Evolutionary conservation across 768 basidiomycete species (phyloP).

Genomic region (Serendipita vermifera): DNA sequence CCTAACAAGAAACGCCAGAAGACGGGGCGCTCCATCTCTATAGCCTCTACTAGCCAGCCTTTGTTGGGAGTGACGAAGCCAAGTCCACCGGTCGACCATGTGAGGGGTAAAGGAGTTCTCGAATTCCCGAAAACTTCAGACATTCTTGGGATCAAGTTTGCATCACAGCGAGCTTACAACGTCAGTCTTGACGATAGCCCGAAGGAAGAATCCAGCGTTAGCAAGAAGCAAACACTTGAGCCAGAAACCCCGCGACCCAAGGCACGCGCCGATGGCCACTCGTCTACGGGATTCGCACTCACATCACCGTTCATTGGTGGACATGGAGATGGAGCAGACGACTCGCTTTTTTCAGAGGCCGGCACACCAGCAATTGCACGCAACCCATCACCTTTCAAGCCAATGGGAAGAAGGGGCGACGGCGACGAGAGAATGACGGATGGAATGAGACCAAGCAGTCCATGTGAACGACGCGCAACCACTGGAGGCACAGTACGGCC

Average conservation of each 20-base stretch:
- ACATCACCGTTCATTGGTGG: not conserved
- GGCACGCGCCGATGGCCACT: too few species aligned
- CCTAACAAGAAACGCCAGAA: not conserved
- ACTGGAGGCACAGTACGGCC: not conserved
- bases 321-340: not conserved
- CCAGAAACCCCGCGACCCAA: slow-evolving; percentile 3
- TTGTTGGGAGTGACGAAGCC: not conserved
- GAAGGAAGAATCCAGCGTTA: not conserved
- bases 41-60: not conserved
- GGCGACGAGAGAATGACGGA: not conserved
- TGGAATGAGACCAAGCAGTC: not conserved
- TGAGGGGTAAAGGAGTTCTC: not conserved
- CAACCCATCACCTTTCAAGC: not conserved
- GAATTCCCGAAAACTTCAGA: not conserved
- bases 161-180: not conserved
- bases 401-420: not conserved
- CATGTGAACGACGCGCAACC: not conserved
- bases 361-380: not conserved
- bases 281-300: not conserved
- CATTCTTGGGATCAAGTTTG: slow-evolving; percentile 1
- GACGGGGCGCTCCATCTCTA: not conserved
- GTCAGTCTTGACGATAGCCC: slow-evolving; percentile 1
- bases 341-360: slow-evolving; percentile 3
- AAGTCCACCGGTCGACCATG: not conserved
- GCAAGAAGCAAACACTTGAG: not conserved